Evolutionary conservation across 1,284 basidiomycete species (phyloP).

Genomic region (Phylloboletellus chloephorus): DNA sequence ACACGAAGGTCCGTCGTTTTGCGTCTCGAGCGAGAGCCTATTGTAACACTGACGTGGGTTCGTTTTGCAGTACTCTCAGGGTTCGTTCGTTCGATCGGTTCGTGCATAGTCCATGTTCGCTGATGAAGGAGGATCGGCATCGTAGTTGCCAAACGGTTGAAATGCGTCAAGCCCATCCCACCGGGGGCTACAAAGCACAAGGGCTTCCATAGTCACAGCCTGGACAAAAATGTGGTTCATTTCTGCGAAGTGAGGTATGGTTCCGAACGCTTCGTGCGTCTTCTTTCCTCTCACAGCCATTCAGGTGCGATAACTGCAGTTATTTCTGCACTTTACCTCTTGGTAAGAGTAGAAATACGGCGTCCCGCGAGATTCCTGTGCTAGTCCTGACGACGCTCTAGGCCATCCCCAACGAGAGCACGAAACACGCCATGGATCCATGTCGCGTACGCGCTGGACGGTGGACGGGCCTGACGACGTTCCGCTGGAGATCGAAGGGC

Average conservation of each 20-base stretch:
- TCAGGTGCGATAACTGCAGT: constrained; percentile 49
- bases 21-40: background rate
- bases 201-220: constrained; percentile 46
- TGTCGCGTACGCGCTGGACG: constrained; percentile 53
- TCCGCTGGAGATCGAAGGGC: constrained; percentile 48
- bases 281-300: background rate
- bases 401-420: constrained; percentile 57
- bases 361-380: background rate
- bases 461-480: constrained; percentile 45
- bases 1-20: constrained; percentile 38
- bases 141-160: constrained; percentile 44
- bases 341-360: constrained; percentile 34
- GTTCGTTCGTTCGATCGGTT: constrained; percentile 16
- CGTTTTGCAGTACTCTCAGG: constrained; percentile 24
- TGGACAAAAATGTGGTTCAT: constrained; percentile 39
- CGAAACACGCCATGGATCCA: constrained; percentile 59
- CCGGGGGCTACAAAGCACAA: constrained; percentile 38
- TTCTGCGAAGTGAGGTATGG: constrained; percentile 46
- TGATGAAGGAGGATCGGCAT: too few species aligned
- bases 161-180: constrained; percentile 44
- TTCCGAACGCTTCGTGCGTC: background rate
- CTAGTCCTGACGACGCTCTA: constrained; percentile 22
- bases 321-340: constrained; percentile 56
- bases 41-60: background rate
- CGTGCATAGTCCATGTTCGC: too few species aligned